A percentile compares a stretch with the other conserved stretches of the same genome.
These are phyloP conservation scores for Hordeum vulgare DNA, from an alignment of 176 grass and related monocot genomes.

Conservation along the genomic window MorexV3_pseudomolecules_assembly NC_058519.1:204276429-204276928, in stretches of 20 bases:
- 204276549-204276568: neutral
- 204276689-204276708: neutral
- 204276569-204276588: slow-evolving; percentile 32
- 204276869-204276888: too few relatives aligned
- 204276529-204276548: neutral
- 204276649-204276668: slow-evolving; percentile 11
- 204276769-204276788: neutral
- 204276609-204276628: neutral
- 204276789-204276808: slow-evolving; percentile 14
- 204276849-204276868: too few relatives aligned
- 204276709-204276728: slow-evolving; percentile 25
- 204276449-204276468: slow-evolving; percentile 15
- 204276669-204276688: neutral
- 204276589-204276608: slow-evolving; percentile 19
- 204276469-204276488: neutral
- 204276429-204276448: neutral
- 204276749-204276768: slow-evolving; percentile 8
- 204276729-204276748: slow-evolving; percentile 27
- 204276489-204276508: slow-evolving; percentile 14
- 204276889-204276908: too few relatives aligned
- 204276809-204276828: neutral
- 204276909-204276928: too few relatives aligned
- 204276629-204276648: slow-evolving; percentile 16
- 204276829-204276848: slow-evolving; percentile 7
- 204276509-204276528: neutral